Conservation (phyloP, 2,329 filamentous ascomycete species). For the Diplodia intermedia region DNA sequence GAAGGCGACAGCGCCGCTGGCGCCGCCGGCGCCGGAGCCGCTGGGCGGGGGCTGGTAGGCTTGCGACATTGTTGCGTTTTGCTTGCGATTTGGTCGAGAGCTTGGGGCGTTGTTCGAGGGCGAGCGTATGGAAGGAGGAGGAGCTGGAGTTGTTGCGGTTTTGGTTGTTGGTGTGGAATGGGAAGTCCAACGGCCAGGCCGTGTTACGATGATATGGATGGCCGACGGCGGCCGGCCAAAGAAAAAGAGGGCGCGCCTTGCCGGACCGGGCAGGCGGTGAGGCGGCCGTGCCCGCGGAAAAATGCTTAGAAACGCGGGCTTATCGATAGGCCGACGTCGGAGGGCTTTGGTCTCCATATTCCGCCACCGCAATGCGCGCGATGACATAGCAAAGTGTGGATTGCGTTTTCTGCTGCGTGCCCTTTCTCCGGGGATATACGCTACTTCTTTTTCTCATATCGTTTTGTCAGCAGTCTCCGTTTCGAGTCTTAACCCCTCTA, state of each 20-base stretch:
- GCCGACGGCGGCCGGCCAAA: background rate
- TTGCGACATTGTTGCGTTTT: slow-evolving; percentile 29
- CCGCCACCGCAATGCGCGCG: slow-evolving; percentile 26
- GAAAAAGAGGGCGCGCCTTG: slow-evolving; percentile 5
- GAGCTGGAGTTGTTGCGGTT: background rate
- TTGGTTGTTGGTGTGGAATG: background rate
- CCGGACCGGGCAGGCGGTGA: slow-evolving; percentile 25
- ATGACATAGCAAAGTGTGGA: slow-evolving; percentile 25
- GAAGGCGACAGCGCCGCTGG: slow-evolving; percentile 59
- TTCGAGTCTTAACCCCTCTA: background rate
- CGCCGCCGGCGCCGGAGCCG: slow-evolving; percentile 27
- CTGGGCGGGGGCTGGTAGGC: slow-evolving; percentile 34
- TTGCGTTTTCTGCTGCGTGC: background rate
- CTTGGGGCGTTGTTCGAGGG: background rate
- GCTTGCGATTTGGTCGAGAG: background rate
- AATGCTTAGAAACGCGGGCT: slow-evolving; percentile 29
- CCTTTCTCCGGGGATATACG: slow-evolving; percentile 15
- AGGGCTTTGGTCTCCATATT: background rate
- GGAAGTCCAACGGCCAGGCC: background rate
- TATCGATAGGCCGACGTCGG: slow-evolving; percentile 32
- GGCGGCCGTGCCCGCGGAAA: slow-evolving; percentile 1
- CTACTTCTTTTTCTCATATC: slow-evolving; percentile 1
- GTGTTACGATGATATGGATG: background rate
- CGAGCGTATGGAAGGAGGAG: background rate
- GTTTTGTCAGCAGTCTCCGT: background rate